Evolutionary conservation across 148 eudicot species (phyloP).

Genomic region (Dianthus caryophyllus): DNA sequence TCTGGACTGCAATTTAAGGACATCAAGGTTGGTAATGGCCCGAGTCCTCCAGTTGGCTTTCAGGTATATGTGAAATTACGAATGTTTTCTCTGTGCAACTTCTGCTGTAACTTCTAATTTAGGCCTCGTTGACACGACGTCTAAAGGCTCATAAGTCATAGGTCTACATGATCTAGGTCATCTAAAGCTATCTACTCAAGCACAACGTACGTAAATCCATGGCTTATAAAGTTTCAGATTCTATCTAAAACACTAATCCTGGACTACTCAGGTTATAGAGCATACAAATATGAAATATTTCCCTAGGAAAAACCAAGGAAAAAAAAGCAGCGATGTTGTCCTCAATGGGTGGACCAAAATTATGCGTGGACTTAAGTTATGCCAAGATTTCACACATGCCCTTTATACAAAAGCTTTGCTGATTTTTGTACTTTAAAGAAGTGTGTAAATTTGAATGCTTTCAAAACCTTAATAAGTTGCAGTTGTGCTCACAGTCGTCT

Average conservation of each 20-base stretch:
- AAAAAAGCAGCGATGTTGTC: no score
- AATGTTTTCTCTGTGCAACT: not conserved
- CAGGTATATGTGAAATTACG: conserved; percentile 48
- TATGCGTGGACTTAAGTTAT: no score
- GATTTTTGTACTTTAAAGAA: not conserved
- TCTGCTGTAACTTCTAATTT: not conserved
- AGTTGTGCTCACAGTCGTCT: not conserved
- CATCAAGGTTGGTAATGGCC: conserved; percentile 83
- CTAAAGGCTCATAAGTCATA: not conserved
- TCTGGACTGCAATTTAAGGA: conserved; percentile 97
- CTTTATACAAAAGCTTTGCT: not conserved
- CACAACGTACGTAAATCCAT: not conserved
- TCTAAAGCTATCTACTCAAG: not conserved
- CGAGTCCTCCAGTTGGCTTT: conserved; percentile 92
- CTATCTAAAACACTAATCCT: not conserved
- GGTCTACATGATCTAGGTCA: not conserved
- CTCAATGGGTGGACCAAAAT: no score
- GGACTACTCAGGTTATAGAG: not conserved
- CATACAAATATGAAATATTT: no score
- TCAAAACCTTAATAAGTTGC: not conserved
- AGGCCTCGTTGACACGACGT: not conserved
- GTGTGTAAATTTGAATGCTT: not conserved
- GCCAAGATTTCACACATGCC: not conserved
- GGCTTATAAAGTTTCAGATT: not conserved
- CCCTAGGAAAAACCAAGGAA: no score